phyloP scores from a whole-genome alignment of 2,329 filamentous ascomycete genomes.

The Colletotrichum cordylinicola region DNA sequence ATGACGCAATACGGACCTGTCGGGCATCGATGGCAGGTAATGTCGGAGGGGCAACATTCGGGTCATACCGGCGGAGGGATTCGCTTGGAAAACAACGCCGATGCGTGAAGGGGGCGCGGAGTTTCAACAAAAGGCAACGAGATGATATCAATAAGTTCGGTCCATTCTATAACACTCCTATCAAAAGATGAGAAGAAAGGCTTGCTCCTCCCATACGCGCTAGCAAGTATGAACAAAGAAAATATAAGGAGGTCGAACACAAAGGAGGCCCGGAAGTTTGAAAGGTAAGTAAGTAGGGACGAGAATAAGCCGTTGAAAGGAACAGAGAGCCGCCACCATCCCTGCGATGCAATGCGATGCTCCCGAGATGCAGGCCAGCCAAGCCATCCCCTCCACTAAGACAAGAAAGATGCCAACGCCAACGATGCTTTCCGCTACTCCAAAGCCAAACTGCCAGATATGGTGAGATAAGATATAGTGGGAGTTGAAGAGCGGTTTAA shows the following conservation, averaged over 20 bases:
- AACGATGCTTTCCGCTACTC: neutral
- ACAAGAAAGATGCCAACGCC: neutral
- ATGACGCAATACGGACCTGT: neutral
- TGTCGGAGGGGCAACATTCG: neutral
- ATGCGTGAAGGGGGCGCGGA: neutral
- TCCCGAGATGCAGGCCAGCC: slow-evolving; percentile 15
- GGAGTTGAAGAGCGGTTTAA: neutral
- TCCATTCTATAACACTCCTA: neutral
- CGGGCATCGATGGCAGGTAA: neutral
- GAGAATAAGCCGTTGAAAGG: neutral
- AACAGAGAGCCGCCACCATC: neutral
- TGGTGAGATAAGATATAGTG: neutral
- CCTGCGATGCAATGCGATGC: slow-evolving; percentile 15
- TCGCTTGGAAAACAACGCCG: neutral
- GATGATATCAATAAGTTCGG: neutral
- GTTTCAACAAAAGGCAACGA: neutral
- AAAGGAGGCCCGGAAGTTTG: neutral
- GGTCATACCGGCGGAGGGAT: neutral
- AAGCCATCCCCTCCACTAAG: neutral
- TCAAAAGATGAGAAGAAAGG: neutral
- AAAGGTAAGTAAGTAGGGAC: neutral
- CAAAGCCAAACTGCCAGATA: neutral
- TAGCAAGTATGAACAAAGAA: neutral
- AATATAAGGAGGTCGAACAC: neutral
- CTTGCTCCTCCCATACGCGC: neutral